Percentiles rank a stretch among this genome's conserved stretches.
These are phyloP conservation scores for Venturia oleaginea DNA, from an alignment of 2,329 filamentous ascomycete genomes.

Conservation along the genomic window DNA sequence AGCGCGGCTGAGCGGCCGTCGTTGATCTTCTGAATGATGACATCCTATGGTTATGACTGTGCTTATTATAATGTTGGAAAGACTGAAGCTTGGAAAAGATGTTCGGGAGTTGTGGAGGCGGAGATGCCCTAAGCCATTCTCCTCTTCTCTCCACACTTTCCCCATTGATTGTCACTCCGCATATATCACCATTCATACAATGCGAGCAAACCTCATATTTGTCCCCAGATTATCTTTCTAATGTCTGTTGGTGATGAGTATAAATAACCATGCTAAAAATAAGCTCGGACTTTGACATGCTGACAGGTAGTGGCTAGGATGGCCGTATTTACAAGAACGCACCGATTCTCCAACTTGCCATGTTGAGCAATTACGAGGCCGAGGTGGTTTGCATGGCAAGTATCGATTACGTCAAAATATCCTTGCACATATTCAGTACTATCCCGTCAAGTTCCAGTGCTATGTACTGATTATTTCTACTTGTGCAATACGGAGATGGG, in stretches of 20 bases:
- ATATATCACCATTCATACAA: neutral
- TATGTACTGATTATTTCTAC: too few species aligned
- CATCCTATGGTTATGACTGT: neutral
- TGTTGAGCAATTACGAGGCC: neutral
- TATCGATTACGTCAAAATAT: too few species aligned
- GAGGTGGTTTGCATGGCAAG: neutral
- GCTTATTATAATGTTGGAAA: neutral
- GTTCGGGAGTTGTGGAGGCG: neutral
- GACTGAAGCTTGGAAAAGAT: neutral
- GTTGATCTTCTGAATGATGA: neutral
- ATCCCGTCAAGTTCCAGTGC: too few species aligned
- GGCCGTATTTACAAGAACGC: neutral
- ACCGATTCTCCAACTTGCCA: neutral
- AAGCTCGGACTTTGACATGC: neutral
- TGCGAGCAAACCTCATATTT: neutral
- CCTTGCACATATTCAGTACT: too few species aligned
- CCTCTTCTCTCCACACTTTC: neutral
- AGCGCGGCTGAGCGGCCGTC: constrained; percentile 21
- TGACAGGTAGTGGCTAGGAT: neutral
- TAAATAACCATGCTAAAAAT: neutral
- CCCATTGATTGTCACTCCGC: neutral
- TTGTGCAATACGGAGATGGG: too few species aligned
- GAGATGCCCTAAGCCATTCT: neutral
- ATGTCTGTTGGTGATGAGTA: neutral
- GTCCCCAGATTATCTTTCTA: neutral